These are phyloP conservation scores for Fomitiporia mediterranea DNA, from an alignment of 1,284 basidiomycete genomes.

Conservation along the genomic window DNA sequence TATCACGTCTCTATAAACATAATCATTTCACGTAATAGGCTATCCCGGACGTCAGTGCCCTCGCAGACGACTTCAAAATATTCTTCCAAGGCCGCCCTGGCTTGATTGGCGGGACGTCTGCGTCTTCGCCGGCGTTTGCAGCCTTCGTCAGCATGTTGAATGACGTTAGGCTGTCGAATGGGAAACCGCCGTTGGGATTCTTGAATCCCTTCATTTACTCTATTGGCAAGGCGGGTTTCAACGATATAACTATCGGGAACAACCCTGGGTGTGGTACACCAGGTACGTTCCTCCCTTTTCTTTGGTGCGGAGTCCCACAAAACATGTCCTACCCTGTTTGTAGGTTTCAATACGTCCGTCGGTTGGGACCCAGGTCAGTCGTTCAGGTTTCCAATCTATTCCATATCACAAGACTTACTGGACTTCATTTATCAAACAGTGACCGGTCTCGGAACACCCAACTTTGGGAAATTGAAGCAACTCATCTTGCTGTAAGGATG, in stretches of 20 bases:
- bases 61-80: slow-evolving; percentile 41
- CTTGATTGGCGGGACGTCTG: slow-evolving; percentile 51
- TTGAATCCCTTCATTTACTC: slow-evolving; percentile 56
- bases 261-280: slow-evolving; percentile 55
- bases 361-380: slow-evolving; percentile 46
- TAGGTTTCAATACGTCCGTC: slow-evolving; percentile 32
- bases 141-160: slow-evolving; percentile 57
- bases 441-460: slow-evolving; percentile 46
- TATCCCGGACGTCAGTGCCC: slow-evolving; percentile 60
- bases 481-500: slow-evolving; percentile 8
- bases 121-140: slow-evolving; percentile 53
- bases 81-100: slow-evolving; percentile 30
- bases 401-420: neutral
- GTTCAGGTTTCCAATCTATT: neutral
- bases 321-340: neutral
- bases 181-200: slow-evolving; percentile 48
- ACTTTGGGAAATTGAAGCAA: slow-evolving; percentile 36
- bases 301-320: neutral
- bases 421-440: slow-evolving; percentile 29
- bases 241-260: slow-evolving; percentile 49
- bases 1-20: neutral
- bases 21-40: slow-evolving; percentile 30
- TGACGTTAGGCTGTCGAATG: slow-evolving; percentile 45
- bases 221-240: slow-evolving; percentile 36
- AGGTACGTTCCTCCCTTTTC: slow-evolving; percentile 33